Evolutionary conservation across 768 basidiomycete genomes (phyloP).

Genomic region (Psilocybe cubensis): DNA sequence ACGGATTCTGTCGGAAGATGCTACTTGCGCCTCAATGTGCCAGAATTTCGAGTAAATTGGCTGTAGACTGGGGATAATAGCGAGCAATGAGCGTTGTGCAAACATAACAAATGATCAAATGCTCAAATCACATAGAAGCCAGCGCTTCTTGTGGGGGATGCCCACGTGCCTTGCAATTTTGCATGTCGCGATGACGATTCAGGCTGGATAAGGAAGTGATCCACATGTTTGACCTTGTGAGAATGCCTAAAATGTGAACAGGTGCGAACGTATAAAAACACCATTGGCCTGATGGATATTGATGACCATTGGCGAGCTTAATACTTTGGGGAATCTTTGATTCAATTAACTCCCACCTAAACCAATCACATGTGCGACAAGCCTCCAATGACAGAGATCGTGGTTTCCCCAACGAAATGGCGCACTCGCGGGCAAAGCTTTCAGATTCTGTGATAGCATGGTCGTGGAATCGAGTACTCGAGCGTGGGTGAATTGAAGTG

Average conservation of each 20-base stretch:
- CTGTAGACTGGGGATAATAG: background rate
- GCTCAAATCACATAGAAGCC: background rate
- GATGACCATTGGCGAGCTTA: too few species aligned
- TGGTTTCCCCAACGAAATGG: too few species aligned
- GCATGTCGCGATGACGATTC: background rate
- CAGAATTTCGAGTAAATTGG: background rate
- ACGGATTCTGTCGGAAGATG: background rate
- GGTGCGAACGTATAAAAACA: background rate
- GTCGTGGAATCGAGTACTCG: too few species aligned
- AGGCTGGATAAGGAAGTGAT: background rate
- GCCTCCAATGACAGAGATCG: too few species aligned
- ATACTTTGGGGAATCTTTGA: background rate
- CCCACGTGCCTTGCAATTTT: background rate
- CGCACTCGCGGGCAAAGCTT: too few species aligned
- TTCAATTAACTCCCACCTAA: background rate
- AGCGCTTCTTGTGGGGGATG: background rate
- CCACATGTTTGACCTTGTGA: background rate
- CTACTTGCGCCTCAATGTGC: background rate
- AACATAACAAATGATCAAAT: background rate
- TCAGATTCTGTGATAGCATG: too few species aligned
- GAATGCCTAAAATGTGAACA: background rate
- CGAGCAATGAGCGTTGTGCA: background rate
- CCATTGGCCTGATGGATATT: background rate
- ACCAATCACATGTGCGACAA: background rate
- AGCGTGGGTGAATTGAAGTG: too few species aligned